Evolutionary conservation across 2,329 filamentous ascomycete genomes (phyloP).

Genomic region (Nemania sp.): DNA sequence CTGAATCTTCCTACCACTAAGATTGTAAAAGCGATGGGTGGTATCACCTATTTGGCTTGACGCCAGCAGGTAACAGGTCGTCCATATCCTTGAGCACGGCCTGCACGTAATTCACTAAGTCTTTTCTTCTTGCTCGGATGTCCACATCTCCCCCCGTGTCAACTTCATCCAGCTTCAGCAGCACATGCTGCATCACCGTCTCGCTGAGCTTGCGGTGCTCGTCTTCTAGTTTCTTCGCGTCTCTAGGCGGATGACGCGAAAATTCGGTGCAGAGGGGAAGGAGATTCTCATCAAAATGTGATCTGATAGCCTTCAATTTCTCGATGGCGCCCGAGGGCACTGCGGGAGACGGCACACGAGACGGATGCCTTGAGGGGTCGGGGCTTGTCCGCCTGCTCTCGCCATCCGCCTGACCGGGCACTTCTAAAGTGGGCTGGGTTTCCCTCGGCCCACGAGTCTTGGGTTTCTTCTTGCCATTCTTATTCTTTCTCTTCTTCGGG

Average conservation of each 20-base stretch:
- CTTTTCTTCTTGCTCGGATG: constrained; percentile 74
- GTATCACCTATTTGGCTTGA: constrained; percentile 38
- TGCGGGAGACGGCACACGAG: constrained; percentile 54
- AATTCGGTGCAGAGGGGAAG: constrained; percentile 75
- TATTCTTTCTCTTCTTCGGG: constrained; percentile 59
- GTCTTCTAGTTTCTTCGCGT: constrained; percentile 75
- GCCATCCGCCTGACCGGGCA: constrained; percentile 54
- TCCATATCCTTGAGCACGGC: constrained; percentile 75
- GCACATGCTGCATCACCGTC: constrained; percentile 79
- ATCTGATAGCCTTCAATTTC: constrained; percentile 74
- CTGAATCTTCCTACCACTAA: not conserved
- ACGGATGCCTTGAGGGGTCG: constrained; percentile 54
- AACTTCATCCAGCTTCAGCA: constrained; percentile 81
- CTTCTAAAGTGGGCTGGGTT: constrained; percentile 56
- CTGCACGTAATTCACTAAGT: constrained; percentile 78
- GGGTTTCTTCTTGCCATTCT: constrained; percentile 54
- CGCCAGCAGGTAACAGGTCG: constrained; percentile 49
- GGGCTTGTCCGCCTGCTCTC: constrained; percentile 50
- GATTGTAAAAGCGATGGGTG: not conserved
- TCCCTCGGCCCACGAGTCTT: constrained; percentile 58
- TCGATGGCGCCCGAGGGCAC: constrained; percentile 61
- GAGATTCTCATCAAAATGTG: constrained; percentile 72
- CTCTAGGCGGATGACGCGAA: constrained; percentile 70
- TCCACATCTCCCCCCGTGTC: constrained; percentile 77
- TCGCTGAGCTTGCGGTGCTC: constrained; percentile 82